Base-by-base conservation (phyloP, 2,329 filamentous ascomycete genomes). In the Calonectria multiphialidica region DNA sequence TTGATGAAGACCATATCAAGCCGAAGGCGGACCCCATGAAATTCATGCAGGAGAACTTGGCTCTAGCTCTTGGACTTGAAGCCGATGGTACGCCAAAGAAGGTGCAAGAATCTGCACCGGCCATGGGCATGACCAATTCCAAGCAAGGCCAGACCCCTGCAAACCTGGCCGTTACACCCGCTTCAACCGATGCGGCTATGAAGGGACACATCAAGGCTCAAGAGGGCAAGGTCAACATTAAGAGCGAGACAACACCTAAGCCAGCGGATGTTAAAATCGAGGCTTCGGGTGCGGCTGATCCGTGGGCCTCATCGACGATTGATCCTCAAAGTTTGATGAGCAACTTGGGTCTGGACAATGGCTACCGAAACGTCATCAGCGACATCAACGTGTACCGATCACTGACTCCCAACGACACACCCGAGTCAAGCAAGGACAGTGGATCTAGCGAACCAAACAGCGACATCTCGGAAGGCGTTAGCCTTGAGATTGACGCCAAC, bases 401-500 rank as follows among this genome's bases (percentile, higher is more conserved):
- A 1, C 83, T 89, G 69, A 90, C 90, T 28, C 90, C 90, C 0
- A 90, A 91, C 72, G 90, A 92, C 78, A 93, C 91, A 9, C 91
- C 91, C 0, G 91, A 92, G 75, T 92, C 90, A 2, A 90, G 86
- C 81, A 91, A 92, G 80, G 90, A 92, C 69, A 88, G 87, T 75
- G 87, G 88, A 5, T 81, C 84, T 10, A 91, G 90, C 47, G 90
- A 92, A 76, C 89, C 90, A 12, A 92, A 88, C 72, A 92, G 90
- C 77, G 91, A 93, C 75, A 88, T 92, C 21, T 87, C 89, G 3
- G 91, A 92, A 69, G 85, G 85, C 6, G 85, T 87, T 4, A 80
- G 83, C 18, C 83, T 91, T 16, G 90, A 92, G 50, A 87, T 91
- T 62, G 88, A 87, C 37, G 78, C 89, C 33, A 82, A 84, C 57